Base-by-base conservation (phyloP, 176 grass and related monocot genomes). In the Paspalum vaginatum region DNA sequence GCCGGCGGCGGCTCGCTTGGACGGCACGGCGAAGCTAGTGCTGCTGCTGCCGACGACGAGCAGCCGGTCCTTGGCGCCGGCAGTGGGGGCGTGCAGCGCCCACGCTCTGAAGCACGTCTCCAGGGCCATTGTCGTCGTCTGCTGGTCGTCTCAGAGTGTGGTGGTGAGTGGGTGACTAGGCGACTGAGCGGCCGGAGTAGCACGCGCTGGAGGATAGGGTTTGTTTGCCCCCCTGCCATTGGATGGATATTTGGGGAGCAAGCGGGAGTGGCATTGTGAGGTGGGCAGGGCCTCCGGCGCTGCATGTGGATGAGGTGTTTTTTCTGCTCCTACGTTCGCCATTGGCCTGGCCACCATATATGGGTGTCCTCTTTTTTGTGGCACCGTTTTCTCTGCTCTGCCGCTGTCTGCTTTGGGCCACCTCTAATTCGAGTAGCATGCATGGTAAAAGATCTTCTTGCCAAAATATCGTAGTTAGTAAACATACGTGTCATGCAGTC, bases 101-200 rank as follows among this genome's bases (percentile, higher is more conserved):
- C 94, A 89, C 64, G 79, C 61, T 77, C 87, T 92, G 61, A 97
- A 93, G 87, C 89, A 97, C 65, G 91, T 90, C 72, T 94, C 89
- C 51, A 94, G 53, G 55, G 91, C 91, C 94, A 97, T 97, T 86
- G 58, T 54, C 45, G 62, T 11, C 42, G 42, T 68, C 6, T 56
- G 66, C 58, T 9, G 2, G 1, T 20, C 22, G 20, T 18, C 42
- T 43, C 42, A 6, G 42, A 41, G 60, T 72, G 67, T 57, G 39
- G 21, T 65, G 67, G 44, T 69, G 66, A 48, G n/a, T 69, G 25
- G 11, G 5, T 2, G n/a, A n/a, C n/a, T n/a, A n/a, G 2, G 40
- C 0, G 57, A 60, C 10, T 60, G 57, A 26, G 10, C 1, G 24
- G 24, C 59, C 24, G 25, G 59, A 25, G 59, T 0, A 32, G 59